Evolutionary conservation across 352 stramenopile genomes (phyloP), one percentile per base, ranked within the genome.

Genomic region (Pythium vanterpoolii): DNA sequence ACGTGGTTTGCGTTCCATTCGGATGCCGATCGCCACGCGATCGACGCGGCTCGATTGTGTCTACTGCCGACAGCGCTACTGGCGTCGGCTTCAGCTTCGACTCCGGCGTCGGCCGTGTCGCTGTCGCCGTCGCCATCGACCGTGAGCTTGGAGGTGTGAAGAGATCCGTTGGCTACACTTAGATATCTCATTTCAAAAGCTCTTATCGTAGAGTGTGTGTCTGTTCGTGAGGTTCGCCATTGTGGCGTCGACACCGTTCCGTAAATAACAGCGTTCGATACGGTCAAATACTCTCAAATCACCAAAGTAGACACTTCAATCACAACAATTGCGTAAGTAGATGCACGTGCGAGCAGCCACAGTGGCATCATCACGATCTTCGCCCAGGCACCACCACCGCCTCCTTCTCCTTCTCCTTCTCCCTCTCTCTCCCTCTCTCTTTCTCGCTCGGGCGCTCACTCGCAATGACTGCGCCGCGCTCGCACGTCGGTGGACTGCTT

Each of bases 401-500:
- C 14, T 18, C 18, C 38, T 7, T 8, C 38, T 16, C 4, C 39
- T 11, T 26, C 8, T 26, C 26, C 39, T 24, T 5, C 8, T 13
- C 39, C 18, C 47, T 28, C 31, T 42, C 31, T 42, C 28, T 27
- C 14, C 14, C 27, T 40, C 16, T 21, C 23, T 34, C 7, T 53
- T 28, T 4, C 13, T 34, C 30, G 4, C 26, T 19, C 46, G 19
- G 5, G 7, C 42, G 11, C 31, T 36, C 31, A 36, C 31, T 36
- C 42, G 19, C 42, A 30, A 9, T 48, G 3, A 10, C 42, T 23
- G 31, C 31, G 47, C 24, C 33, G 50, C 51, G 51, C 39, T 39
- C 55, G 5, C 42, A 30, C 27, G 38, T 64, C 38, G 38, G 47
- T 30, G 53, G 56, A 11, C 64, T 93, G 36, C 71, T 93, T 31